Conservation (phyloP, 2,329 filamentous ascomycete species). For the Arthrocladium fulminans region DNA sequence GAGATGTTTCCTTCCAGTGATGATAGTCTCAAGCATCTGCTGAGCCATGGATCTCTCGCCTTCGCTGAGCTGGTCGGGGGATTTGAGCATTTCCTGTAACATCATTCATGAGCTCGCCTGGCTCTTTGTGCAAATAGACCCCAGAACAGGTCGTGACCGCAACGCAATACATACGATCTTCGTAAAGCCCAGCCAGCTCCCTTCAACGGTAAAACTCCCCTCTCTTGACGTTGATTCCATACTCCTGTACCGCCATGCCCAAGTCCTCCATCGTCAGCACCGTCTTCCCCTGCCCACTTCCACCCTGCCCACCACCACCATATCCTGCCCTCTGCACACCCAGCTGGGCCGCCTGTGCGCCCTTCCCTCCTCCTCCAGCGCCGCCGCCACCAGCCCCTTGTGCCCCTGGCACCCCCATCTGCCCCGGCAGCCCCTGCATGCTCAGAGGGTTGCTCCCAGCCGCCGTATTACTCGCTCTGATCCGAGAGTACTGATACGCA, state of each 20-base stretch:
- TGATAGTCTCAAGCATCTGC: too few relatives aligned
- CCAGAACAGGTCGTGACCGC: not conserved
- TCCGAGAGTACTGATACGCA: constrained; percentile 94
- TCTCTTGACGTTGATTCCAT: constrained; percentile 93
- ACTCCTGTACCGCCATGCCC: constrained; percentile 95
- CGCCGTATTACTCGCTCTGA: constrained; percentile 79
- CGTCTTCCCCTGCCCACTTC: constrained; percentile 72
- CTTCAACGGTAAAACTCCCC: constrained; percentile 86
- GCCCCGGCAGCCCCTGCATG: constrained; percentile 43
- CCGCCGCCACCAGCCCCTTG: constrained; percentile 31
- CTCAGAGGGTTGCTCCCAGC: constrained; percentile 88
- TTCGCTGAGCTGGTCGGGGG: too few relatives aligned
- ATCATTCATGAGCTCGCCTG: too few relatives aligned
- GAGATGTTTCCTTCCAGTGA: too few relatives aligned
- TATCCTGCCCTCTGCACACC: constrained; percentile 71
- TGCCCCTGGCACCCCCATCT: constrained; percentile 35
- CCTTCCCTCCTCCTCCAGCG: constrained; percentile 35
- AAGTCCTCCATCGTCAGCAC: constrained; percentile 98
- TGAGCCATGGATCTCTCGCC: too few relatives aligned
- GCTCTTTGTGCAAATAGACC: not conserved
- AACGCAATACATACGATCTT: not conserved
- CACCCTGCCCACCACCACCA: constrained; percentile 80
- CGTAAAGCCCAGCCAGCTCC: not conserved
- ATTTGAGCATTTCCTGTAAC: too few relatives aligned
- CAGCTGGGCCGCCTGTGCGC: constrained; percentile 45